Evolutionary conservation across 2,329 filamentous ascomycete species (phyloP).

Genomic region (Macrophomina pseudophaseolina): DNA sequence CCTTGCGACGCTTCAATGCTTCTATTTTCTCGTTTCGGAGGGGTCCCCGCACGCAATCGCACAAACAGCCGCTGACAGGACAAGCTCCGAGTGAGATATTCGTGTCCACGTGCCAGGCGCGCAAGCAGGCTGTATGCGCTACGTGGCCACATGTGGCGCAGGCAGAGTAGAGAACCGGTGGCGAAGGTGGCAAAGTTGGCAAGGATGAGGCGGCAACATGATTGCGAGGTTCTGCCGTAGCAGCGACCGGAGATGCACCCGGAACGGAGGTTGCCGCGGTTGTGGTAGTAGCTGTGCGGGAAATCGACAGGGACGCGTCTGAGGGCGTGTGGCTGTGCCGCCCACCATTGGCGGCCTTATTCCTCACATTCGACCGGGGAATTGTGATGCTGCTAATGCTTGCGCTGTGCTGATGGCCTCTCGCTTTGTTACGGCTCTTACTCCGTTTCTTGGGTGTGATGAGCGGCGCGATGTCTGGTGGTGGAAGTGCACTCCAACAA

Average conservation of each 20-base stretch:
- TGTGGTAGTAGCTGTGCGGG: conserved; percentile 14
- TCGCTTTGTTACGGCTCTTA: conserved; percentile 12
- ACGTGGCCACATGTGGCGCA: conserved; percentile 67
- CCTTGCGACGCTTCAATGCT: conserved; percentile 33
- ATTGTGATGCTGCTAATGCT: conserved; percentile 20
- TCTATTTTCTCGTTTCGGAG: conserved; percentile 41
- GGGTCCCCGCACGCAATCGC: conserved; percentile 62
- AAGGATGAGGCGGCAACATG: neutral
- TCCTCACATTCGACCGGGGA: conserved; percentile 12
- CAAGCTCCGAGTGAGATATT: conserved; percentile 56
- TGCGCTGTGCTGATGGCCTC: conserved; percentile 21
- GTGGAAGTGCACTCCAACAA: conserved; percentile 51
- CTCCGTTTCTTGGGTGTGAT: conserved; percentile 29
- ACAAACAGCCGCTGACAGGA: conserved; percentile 63
- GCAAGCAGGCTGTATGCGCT: conserved; percentile 63
- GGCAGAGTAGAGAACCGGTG: conserved; percentile 56
- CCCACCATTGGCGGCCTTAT: conserved; percentile 12
- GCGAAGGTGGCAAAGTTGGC: conserved; percentile 29
- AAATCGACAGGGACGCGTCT: conserved; percentile 13
- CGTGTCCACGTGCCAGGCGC: conserved; percentile 59
- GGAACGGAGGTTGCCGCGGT: conserved; percentile 1
- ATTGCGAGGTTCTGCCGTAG: neutral
- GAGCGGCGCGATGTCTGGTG: conserved; percentile 39
- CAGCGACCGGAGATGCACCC: neutral
- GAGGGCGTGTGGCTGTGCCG: conserved; percentile 23